A percentile compares a stretch with the other conserved stretches of the same genome.
phyloP scores from a whole-genome alignment of 768 basidiomycete species.

The Mrakia blollopis region DNA sequence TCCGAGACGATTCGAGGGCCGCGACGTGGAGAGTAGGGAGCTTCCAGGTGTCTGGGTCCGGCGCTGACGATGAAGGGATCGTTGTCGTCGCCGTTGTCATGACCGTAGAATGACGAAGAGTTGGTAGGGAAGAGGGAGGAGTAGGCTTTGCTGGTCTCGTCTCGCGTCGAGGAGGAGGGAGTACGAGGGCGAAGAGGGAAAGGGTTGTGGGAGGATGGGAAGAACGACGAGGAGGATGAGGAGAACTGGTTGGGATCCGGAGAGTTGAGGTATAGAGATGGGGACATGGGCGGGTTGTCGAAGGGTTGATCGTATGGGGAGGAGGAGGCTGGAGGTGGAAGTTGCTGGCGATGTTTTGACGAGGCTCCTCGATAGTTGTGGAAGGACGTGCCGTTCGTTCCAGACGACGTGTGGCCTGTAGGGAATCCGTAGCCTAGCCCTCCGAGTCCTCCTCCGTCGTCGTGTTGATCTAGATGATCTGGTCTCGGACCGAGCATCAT shows the following conservation, averaged over 20 bases:
- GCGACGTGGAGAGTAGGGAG: constrained; percentile 1
- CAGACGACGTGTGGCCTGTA: constrained; percentile 1
- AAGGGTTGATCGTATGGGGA: constrained; percentile 10
- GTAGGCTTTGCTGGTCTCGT: not conserved
- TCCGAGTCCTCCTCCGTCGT: not conserved
- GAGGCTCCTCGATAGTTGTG: constrained; percentile 12
- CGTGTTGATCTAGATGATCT: not conserved
- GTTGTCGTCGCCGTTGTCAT: not conserved
- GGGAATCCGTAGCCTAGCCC: constrained; percentile 18
- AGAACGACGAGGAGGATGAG: not conserved
- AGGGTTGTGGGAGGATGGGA: not conserved
- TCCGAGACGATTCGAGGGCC: not conserved
- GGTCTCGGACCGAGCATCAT: constrained; percentile 14
- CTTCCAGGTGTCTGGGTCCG: not conserved
- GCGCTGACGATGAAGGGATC: not conserved
- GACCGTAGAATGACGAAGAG: not conserved
- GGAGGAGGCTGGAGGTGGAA: not conserved
- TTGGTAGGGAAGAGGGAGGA: not conserved
- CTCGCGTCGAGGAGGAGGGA: constrained; percentile 5
- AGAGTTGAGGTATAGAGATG: constrained; percentile 15
- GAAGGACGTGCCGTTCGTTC: constrained; percentile 13
- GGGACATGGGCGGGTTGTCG: constrained; percentile 17
- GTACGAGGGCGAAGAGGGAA: constrained; percentile 2
- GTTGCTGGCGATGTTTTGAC: not conserved
- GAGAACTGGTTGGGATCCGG: constrained; percentile 11